Conservation (phyloP, 352 stramenopile genomes). For the Aphanomyces euteiches region DNA sequence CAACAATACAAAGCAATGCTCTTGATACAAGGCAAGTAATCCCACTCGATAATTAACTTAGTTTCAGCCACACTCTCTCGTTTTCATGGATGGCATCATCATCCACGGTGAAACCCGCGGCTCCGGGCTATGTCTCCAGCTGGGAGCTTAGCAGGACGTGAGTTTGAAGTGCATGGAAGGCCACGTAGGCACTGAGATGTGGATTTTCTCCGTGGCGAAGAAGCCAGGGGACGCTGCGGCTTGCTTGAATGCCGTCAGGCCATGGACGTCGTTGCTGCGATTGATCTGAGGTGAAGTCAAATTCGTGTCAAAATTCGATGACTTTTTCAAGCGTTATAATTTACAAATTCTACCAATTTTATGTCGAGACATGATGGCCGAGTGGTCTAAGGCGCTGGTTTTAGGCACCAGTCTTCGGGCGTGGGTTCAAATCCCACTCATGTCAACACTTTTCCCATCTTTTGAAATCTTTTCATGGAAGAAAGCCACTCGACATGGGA, state of each 20-base stretch:
- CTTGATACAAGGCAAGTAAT: background rate
- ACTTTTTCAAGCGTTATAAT: no score
- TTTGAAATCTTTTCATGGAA: background rate
- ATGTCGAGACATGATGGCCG: slow-evolving; percentile 35
- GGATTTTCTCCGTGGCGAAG: background rate
- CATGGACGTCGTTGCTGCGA: background rate
- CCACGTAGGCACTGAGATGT: background rate
- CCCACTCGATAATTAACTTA: background rate
- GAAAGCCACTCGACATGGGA: background rate
- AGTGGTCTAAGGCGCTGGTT: slow-evolving; percentile 40
- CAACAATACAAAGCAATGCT: no score
- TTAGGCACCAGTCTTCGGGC: slow-evolving; percentile 40
- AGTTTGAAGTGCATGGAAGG: background rate
- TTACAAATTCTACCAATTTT: slow-evolving; percentile 4
- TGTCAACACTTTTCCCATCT: slow-evolving; percentile 29
- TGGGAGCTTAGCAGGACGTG: background rate
- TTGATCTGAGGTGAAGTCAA: background rate
- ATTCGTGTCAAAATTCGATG: no score
- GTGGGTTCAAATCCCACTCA: slow-evolving; percentile 40
- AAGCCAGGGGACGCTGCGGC: background rate
- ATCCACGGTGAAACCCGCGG: background rate
- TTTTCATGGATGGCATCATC: background rate
- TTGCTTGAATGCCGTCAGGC: slow-evolving; percentile 12
- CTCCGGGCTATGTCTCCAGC: background rate
- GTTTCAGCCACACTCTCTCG: background rate